Percentiles rank a stretch among this genome's conserved stretches.
These are phyloP conservation scores for Ustilago xerochloae DNA, from an alignment of 1,284 basidiomycete species.

Conservation along the genomic window DNA sequence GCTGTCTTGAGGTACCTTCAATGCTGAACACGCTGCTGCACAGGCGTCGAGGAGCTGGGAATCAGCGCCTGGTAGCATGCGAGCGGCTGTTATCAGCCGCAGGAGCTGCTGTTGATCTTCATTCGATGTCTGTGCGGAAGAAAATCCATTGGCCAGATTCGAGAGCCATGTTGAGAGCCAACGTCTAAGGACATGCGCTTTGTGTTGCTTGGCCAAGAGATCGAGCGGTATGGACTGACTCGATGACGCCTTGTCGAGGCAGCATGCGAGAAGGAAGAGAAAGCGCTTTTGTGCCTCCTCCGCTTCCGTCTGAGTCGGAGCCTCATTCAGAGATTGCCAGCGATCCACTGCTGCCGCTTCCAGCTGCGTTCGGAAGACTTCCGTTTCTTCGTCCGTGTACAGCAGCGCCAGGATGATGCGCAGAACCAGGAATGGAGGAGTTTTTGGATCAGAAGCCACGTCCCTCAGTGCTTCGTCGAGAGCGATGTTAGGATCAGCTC, in stretches of 20 bases:
- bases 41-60: background rate
- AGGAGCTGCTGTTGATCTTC: background rate
- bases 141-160: background rate
- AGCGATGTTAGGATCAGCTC: background rate
- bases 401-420: constrained; percentile 18
- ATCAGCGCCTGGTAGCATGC: constrained; percentile 1
- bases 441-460: background rate
- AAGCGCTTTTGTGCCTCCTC: background rate
- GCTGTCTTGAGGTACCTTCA: background rate
- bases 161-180: constrained; percentile 13
- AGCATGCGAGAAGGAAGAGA: constrained; percentile 22
- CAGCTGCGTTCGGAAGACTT: constrained; percentile 5
- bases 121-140: background rate
- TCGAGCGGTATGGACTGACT: background rate
- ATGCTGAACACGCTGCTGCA: background rate
- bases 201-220: background rate
- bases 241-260: background rate
- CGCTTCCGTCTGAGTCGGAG: background rate
- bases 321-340: constrained; percentile 7
- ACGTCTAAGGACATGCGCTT: background rate
- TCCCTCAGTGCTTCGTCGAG: constrained; percentile 15
- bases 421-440: constrained; percentile 7
- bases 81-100: background rate
- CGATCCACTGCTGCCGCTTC: background rate
- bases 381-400: constrained; percentile 5